These are phyloP conservation scores for Fusarium tanahbumbuense DNA, from an alignment of 2,329 filamentous ascomycete species.

Conservation along the genomic window DNA sequence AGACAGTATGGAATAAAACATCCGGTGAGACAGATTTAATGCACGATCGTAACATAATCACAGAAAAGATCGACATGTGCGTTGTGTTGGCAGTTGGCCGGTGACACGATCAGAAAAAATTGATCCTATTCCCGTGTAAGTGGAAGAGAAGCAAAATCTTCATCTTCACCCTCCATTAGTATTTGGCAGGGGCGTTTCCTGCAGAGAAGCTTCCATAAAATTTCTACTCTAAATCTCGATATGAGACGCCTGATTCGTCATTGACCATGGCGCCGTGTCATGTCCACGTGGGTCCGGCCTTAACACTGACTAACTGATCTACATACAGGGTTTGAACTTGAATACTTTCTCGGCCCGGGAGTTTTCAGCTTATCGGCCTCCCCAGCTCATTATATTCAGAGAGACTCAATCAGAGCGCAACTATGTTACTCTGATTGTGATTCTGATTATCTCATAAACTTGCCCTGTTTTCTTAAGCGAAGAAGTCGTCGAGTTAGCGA, in stretches of 20 bases:
- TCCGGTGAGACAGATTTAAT: neutral
- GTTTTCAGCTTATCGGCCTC: neutral
- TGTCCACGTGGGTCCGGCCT: constrained; percentile 15
- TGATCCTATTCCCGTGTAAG: constrained; percentile 1
- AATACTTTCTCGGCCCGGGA: constrained; percentile 1
- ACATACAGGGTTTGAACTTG: constrained; percentile 20
- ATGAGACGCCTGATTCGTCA: constrained; percentile 20
- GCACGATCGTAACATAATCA: neutral
- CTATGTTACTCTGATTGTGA: too few relatives aligned
- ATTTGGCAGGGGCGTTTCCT: neutral
- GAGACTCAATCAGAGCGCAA: neutral
- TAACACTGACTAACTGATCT: constrained; percentile 24
- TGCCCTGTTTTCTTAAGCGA: neutral
- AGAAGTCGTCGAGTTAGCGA: neutral
- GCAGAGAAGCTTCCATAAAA: constrained; percentile 13
- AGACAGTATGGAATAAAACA: constrained; percentile 1
- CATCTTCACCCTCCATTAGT: neutral
- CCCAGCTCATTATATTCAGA: neutral
- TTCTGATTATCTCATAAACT: neutral
- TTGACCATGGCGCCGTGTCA: constrained; percentile 5
- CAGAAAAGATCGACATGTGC: neutral
- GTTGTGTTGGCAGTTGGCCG: neutral
- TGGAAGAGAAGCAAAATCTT: neutral
- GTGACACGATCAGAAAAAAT: neutral
- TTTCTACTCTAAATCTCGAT: constrained; percentile 17